Evolutionary conservation across 148 eudicot species (phyloP).

Genomic region (Cornus florida): DNA sequence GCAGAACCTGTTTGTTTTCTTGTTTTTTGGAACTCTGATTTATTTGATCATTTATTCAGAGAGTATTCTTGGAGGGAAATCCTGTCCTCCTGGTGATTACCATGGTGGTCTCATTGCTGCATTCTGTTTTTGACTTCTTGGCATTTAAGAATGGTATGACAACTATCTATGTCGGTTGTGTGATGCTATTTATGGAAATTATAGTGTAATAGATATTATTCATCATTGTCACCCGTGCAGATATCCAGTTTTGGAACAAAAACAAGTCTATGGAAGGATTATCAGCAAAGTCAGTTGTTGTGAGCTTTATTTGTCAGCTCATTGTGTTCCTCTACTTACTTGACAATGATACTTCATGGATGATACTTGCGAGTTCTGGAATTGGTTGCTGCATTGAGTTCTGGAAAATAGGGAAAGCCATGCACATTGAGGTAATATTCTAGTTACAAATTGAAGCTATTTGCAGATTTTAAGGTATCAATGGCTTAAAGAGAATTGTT

Average conservation of each 20-base stretch:
- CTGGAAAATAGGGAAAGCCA: constrained; percentile 99
- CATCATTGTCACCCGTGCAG: constrained; percentile 29
- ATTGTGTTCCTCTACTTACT: constrained; percentile 90
- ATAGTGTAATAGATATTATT: not conserved
- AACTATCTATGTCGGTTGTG: not conserved
- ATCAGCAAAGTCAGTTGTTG: constrained; percentile 89
- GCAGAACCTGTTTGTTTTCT: not conserved
- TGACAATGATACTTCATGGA: constrained; percentile 98
- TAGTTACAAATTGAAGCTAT: not conserved
- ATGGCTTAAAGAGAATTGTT: not conserved
- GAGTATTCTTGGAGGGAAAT: constrained; percentile 96
- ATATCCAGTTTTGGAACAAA: constrained; percentile 99
- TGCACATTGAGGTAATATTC: constrained; percentile 87
- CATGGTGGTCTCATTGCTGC: constrained; percentile 83
- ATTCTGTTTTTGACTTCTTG: constrained; percentile 89
- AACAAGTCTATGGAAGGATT: constrained; percentile 99
- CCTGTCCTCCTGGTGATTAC: constrained; percentile 85
- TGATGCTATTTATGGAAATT: constrained; percentile 4
- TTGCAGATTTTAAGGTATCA: not conserved
- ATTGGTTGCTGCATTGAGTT: constrained; percentile 94
- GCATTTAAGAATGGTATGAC: constrained; percentile 90
- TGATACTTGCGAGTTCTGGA: constrained; percentile 96
- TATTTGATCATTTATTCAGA: constrained; percentile 48
- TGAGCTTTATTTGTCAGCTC: constrained; percentile 79
- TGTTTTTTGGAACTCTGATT: constrained; percentile 5